Evolutionary conservation across 176 grass and related monocot genomes (phyloP), one percentile per base, ranked within the genome.

Genomic region (Oryza punctata): DNA sequence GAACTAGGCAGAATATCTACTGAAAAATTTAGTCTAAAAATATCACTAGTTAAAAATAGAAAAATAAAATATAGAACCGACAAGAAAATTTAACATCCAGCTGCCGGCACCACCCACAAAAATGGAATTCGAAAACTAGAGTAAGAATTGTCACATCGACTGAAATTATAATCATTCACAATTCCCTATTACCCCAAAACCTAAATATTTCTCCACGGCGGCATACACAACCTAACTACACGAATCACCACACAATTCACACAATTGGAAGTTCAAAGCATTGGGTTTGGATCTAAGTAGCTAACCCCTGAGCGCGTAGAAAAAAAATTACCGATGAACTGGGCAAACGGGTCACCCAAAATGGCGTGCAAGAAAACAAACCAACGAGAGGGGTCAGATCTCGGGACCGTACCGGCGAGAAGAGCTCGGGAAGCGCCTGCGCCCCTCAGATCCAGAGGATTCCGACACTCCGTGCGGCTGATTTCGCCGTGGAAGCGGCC

Each of bases 111-210:
- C 46, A 19, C 3, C 63, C 4, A 8, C 19, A 12, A 47, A 60
- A 81, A 59, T 4, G 9, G 46, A 69, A 76, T 87, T 18, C 1
- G 23, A 27, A 87, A 82, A 19, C 28, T 12, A 18, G 29, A 13
- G 12, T 60, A 40, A 33, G 46, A 60, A 69, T 25, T 71, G 6
- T 16, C 19, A 37, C 19, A 43, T 2, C 7, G 25, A 38, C 16
- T n/a, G 3, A 4, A 68, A 69, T 10, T 23, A 24, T 11, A 69
- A 54, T 29, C 43, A 70, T n/a, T 16, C 15, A 16, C 65, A 37
- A 82, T n/a, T 16, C 28, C 10, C 65, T 15, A 38, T 50, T 70
- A 61, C 43, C 23, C 44, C 45, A 67, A 88, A 88, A 57, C 86
- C 80, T 88, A 88, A 59, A 1, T 8, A 44, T 57, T 25, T 26